A percentile compares a stretch with the other conserved stretches of the same genome.
These are phyloP conservation scores for Ascocoryne sarcoides DNA, from an alignment of 2,329 filamentous ascomycete species.

Conservation along the genomic window DNA sequence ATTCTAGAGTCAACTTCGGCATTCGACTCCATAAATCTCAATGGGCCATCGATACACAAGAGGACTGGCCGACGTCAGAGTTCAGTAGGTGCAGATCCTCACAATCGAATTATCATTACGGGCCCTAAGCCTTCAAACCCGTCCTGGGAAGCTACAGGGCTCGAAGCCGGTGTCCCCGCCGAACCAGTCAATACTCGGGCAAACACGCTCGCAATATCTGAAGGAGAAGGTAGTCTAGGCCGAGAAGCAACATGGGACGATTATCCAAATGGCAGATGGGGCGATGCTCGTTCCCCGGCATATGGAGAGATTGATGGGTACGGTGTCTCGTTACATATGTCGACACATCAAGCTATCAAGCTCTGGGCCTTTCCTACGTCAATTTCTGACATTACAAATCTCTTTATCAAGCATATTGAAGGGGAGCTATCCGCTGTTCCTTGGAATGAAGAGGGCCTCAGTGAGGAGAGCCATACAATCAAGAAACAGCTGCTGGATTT, in stretches of 20 bases:
- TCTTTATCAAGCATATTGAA: conserved; percentile 75
- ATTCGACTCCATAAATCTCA: conserved; percentile 41
- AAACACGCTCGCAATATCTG: conserved; percentile 85
- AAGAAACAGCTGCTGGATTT: conserved; percentile 64
- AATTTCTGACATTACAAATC: conserved; percentile 60
- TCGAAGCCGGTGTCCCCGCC: conserved; percentile 68
- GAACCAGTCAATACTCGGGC: conserved; percentile 68
- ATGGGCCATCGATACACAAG: conserved; percentile 10
- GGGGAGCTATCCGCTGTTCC: conserved; percentile 76
- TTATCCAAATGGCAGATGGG: conserved; percentile 93
- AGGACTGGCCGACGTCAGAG: conserved; percentile 24
- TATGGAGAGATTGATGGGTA: conserved; percentile 98
- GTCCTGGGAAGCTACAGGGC: conserved; percentile 63
- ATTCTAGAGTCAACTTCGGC: conserved; percentile 38
- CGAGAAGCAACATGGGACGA: conserved; percentile 98
- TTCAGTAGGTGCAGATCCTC: conserved; percentile 72
- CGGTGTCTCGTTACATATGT: conserved; percentile 89
- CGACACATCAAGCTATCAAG: conserved; percentile 69
- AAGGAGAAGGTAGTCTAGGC: conserved; percentile 81
- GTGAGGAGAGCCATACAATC: conserved; percentile 77
- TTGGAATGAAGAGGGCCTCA: conserved; percentile 86
- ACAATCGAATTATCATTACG: conserved; percentile 80
- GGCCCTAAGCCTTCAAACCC: conserved; percentile 49
- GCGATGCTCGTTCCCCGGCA: conserved; percentile 83
- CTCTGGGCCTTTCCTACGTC: conserved; percentile 77